Evolutionary conservation across 78 protist species (phyloP).

Genomic region (Speleostelium caveatum): DNA sequence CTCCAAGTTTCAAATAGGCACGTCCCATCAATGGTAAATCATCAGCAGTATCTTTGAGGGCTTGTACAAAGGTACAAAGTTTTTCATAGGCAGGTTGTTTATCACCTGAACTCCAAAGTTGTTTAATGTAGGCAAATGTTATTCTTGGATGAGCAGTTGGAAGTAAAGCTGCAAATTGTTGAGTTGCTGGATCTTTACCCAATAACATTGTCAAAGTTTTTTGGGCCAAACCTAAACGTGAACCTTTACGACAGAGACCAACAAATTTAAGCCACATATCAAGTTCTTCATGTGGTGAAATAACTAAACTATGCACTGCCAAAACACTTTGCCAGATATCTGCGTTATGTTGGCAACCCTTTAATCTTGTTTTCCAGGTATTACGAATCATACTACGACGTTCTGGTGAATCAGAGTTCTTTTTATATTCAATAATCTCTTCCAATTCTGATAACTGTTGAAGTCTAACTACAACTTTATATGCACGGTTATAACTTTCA

Average conservation of each 20-base stretch:
- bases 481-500: conserved; percentile 94
- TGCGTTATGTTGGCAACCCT: conserved; percentile 88
- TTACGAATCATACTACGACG: conserved; percentile 69
- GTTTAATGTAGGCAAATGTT: conserved; percentile 90
- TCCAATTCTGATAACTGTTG: conserved; percentile 96
- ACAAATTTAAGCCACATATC: conserved; percentile 92
- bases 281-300: conserved; percentile 87
- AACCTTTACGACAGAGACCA: conserved; percentile 89
- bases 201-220: conserved; percentile 75
- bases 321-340: conserved; percentile 96
- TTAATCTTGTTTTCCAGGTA: conserved; percentile 91
- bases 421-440: conserved; percentile 87
- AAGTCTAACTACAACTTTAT: conserved; percentile 81
- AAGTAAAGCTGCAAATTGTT: conserved; percentile 39
- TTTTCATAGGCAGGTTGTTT: conserved; percentile 64
- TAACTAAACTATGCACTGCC: conserved; percentile 89
- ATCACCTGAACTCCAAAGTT: conserved; percentile 89
- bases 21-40: conserved; percentile 82
- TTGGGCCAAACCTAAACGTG: conserved; percentile 78
- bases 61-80: conserved; percentile 51
- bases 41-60: conserved; percentile 52
- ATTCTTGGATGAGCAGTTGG: conserved; percentile 86
- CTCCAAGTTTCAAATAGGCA: conserved; percentile 88
- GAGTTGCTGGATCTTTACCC: conserved; percentile 68
- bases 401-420: conserved; percentile 8